These are phyloP conservation scores for Pseudogymnoascus sp. DNA, from an alignment of 2,329 filamentous ascomycete genomes.

Conservation along the genomic window DNA sequence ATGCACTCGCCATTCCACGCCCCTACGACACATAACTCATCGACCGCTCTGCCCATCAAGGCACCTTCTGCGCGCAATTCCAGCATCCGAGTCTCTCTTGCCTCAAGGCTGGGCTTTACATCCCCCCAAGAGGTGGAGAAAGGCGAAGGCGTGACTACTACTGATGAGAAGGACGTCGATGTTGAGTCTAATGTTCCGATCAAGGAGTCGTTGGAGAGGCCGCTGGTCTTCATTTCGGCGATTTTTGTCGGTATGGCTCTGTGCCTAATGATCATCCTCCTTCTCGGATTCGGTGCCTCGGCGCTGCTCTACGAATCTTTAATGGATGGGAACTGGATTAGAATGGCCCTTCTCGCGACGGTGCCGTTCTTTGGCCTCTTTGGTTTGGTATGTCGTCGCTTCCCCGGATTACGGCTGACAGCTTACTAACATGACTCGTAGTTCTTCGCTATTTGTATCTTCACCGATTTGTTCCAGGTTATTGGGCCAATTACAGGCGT, in stretches of 20 bases:
- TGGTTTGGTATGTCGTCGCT: slow-evolving; percentile 19
- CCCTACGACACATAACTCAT: not conserved
- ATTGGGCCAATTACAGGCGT: slow-evolving; percentile 41
- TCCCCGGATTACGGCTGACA: slow-evolving; percentile 15
- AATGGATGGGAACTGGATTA: slow-evolving; percentile 32
- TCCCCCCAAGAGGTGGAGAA: not conserved
- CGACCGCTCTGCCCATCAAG: not conserved
- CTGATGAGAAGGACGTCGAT: slow-evolving; percentile 17
- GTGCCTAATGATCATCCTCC: slow-evolving; percentile 31
- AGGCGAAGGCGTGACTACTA: not conserved
- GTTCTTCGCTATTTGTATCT: slow-evolving; percentile 40
- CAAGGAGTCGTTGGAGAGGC: slow-evolving; percentile 34
- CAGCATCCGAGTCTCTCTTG: not conserved
- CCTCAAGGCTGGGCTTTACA: not conserved
- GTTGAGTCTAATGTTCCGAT: slow-evolving; percentile 20
- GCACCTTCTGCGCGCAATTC: not conserved
- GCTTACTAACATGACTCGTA: slow-evolving; percentile 34
- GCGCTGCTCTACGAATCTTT: slow-evolving; percentile 32
- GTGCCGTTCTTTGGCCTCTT: slow-evolving; percentile 31
- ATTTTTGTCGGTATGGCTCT: slow-evolving; percentile 33
- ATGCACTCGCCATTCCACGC: not conserved
- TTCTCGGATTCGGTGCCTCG: slow-evolving; percentile 29
- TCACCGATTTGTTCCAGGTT: slow-evolving; percentile 40
- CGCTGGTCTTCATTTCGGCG: slow-evolving; percentile 31
- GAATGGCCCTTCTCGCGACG: slow-evolving; percentile 30